These are phyloP conservation scores for Chaetomiaceae sp. DNA, from an alignment of 2,329 filamentous ascomycete genomes.

Conservation along the genomic window DNA sequence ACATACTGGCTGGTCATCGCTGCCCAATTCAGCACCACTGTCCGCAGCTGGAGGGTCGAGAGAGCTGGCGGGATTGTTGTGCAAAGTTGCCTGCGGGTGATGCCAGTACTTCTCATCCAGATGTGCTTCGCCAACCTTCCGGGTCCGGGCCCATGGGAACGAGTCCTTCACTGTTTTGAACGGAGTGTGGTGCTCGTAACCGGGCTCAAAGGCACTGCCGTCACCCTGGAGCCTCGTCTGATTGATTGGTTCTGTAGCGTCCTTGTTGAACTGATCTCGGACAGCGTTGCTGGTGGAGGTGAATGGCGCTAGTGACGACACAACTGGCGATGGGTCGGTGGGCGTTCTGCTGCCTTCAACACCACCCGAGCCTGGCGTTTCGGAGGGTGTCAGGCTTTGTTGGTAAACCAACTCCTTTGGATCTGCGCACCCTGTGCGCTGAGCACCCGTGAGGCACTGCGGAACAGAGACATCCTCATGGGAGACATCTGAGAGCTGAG, in stretches of 20 bases:
- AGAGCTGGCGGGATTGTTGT: too few species aligned
- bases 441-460: conserved; percentile 1
- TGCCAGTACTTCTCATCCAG: neutral
- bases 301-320: neutral
- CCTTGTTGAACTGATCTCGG: neutral
- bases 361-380: neutral
- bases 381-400: conserved; percentile 7
- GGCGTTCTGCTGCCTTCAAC: neutral
- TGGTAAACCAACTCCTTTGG: conserved; percentile 1
- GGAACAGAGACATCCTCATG: neutral
- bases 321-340: neutral
- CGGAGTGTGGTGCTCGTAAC: conserved; percentile 29
- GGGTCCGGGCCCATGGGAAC: conserved; percentile 1
- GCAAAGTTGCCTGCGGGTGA: neutral
- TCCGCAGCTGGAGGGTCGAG: too few species aligned
- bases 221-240: conserved; percentile 10
- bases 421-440: conserved; percentile 8
- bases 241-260: neutral
- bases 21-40: too few species aligned
- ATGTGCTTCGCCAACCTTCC: neutral
- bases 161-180: conserved; percentile 6
- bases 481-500: conserved; percentile 7
- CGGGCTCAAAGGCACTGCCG: conserved; percentile 29
- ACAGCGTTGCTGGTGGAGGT: neutral
- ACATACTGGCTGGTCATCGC: too few species aligned